Evolutionary conservation across 2,329 filamentous ascomycete genomes (phyloP).

Genomic region (Scytalidium sp.): DNA sequence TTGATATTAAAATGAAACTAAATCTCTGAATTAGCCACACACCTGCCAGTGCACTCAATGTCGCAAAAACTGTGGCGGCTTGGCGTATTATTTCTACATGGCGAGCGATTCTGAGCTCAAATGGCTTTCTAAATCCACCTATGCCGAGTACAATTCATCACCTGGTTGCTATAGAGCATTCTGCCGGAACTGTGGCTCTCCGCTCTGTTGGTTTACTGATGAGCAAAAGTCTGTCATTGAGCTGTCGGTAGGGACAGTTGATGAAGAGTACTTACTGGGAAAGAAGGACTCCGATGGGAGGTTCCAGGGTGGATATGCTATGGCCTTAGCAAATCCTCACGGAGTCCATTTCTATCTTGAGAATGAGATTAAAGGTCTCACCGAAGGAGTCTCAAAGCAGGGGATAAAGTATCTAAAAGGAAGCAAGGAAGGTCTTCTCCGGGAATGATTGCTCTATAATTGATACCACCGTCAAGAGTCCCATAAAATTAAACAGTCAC

Average conservation of each 20-base stretch:
- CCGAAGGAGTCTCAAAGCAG: conserved; percentile 28
- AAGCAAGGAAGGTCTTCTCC: conserved; percentile 6
- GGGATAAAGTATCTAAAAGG: conserved; percentile 14
- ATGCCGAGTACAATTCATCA: conserved; percentile 38
- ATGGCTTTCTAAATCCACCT: conserved; percentile 24
- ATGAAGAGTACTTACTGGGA: conserved; percentile 37
- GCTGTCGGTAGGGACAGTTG: conserved; percentile 42
- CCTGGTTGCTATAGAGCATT: conserved; percentile 41
- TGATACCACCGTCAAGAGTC: no score
- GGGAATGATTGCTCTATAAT: neutral
- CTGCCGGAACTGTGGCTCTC: conserved; percentile 46
- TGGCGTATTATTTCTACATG: conserved; percentile 40
- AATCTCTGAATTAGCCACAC: conserved; percentile 28
- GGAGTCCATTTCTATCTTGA: conserved; percentile 38
- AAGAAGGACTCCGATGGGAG: conserved; percentile 13
- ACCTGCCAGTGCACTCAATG: conserved; percentile 56
- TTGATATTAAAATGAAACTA: neutral
- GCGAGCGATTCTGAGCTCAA: conserved; percentile 33
- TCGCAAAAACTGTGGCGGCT: conserved; percentile 46
- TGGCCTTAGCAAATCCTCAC: conserved; percentile 34
- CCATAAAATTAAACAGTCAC: no score
- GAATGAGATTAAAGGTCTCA: conserved; percentile 47
- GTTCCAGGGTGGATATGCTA: conserved; percentile 30
- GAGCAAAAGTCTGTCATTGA: conserved; percentile 27
- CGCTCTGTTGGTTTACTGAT: conserved; percentile 42